Evolutionary conservation across 2,329 filamentous ascomycete genomes (phyloP).

Genomic region (Zymoseptoria brevis): DNA sequence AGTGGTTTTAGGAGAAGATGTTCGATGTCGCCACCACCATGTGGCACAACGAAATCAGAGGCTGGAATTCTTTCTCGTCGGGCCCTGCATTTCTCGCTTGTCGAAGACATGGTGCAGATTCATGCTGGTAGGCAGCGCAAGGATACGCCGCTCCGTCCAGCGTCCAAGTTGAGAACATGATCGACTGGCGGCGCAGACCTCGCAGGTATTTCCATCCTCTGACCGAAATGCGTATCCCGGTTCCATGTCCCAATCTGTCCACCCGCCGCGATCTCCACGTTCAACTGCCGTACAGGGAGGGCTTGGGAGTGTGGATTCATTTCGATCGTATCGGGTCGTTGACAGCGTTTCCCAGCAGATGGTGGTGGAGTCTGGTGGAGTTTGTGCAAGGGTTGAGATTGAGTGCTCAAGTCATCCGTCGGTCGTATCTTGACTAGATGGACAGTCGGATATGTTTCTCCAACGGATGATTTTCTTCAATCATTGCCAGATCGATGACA

Average conservation of each 20-base stretch:
- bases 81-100: background rate
- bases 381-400: background rate
- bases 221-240: background rate
- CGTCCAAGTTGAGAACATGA: background rate
- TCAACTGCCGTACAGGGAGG: background rate
- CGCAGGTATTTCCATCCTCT: background rate
- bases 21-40: background rate
- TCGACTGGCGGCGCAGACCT: background rate
- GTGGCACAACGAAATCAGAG: background rate
- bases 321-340: background rate
- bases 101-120: background rate
- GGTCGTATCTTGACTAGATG: too few relatives aligned
- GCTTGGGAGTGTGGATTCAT: background rate
- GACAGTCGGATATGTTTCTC: too few relatives aligned
- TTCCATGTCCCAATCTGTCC: background rate
- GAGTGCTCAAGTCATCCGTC: background rate
- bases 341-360: background rate
- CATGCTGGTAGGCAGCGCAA: too few relatives aligned
- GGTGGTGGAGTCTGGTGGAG: background rate
- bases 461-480: too few relatives aligned
- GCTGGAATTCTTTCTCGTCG: background rate
- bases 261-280: background rate
- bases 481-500: too few relatives aligned
- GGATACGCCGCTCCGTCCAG: background rate
- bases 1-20: background rate